phyloP scores from a whole-genome alignment of 2,329 filamentous ascomycete genomes.

The Eutypella sp. region DNA sequence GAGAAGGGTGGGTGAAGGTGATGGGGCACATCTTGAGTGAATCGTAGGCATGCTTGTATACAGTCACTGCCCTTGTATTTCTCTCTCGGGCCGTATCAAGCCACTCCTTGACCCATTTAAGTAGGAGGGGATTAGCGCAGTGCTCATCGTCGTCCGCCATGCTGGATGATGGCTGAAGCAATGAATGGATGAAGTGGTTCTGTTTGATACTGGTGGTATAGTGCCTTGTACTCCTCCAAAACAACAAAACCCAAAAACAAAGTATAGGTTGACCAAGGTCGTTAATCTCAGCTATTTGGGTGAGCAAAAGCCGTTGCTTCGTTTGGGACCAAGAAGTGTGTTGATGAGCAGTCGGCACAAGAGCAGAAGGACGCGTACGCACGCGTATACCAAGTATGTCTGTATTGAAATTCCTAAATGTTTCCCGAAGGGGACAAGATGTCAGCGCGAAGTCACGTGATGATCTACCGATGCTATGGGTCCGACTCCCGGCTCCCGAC shows the following conservation, averaged over 20 bases:
- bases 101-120: conserved; percentile 75
- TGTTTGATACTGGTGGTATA: no score
- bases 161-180: background rate
- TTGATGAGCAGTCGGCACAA: background rate
- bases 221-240: no score
- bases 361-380: background rate
- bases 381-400: no score
- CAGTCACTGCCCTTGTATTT: conserved; percentile 65
- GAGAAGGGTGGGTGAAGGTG: conserved; percentile 64
- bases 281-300: background rate
- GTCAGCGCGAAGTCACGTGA: no score
- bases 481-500: no score
- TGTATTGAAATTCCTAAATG: no score
- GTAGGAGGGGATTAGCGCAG: conserved; percentile 65
- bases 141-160: conserved; percentile 24
- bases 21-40: conserved; percentile 72
- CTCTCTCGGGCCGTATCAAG: conserved; percentile 63
- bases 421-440: no score
- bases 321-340: background rate
- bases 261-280: no score
- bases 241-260: no score
- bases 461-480: no score
- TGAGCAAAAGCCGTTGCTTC: background rate
- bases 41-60: conserved; percentile 71
- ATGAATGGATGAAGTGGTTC: background rate